phyloP scores from a whole-genome alignment of 768 basidiomycete genomes.

The Boletus rufocinnamomeus region DNA sequence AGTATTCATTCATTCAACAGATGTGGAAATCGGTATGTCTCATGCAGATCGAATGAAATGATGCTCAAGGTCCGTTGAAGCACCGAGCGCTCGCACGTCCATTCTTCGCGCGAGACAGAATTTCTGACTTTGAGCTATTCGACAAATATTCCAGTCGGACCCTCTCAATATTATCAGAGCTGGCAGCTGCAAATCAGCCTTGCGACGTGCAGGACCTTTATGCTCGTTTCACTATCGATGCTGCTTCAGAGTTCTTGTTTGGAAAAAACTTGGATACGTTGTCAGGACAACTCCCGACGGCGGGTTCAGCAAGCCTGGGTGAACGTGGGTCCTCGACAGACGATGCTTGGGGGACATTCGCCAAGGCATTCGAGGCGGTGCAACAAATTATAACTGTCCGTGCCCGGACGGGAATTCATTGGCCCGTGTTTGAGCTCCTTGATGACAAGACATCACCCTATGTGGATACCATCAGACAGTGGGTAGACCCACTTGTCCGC shows the following conservation, averaged over 20 bases:
- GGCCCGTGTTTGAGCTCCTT: constrained; percentile 46
- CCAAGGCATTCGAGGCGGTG: constrained; percentile 44
- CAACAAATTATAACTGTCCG: constrained; percentile 40
- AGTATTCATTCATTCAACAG: constrained; percentile 30
- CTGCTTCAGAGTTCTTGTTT: constrained; percentile 74
- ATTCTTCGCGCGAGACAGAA: constrained; percentile 73
- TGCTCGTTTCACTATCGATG: constrained; percentile 67
- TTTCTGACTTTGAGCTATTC: constrained; percentile 69
- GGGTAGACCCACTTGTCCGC: constrained; percentile 65
- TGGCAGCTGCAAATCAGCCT: constrained; percentile 41
- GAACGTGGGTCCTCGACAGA: constrained; percentile 62
- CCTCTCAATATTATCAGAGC: constrained; percentile 47
- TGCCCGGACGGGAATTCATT: constrained; percentile 39
- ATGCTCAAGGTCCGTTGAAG: constrained; percentile 36
- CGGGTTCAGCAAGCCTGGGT: constrained; percentile 47
- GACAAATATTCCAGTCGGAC: constrained; percentile 55
- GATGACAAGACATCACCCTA: constrained; percentile 41
- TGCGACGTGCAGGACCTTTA: constrained; percentile 71
- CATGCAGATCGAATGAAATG: not conserved
- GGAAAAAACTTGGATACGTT: constrained; percentile 65
- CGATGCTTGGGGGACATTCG: constrained; percentile 61
- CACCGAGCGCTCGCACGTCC: constrained; percentile 69
- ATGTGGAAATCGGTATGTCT: constrained; percentile 64
- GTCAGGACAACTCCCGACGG: constrained; percentile 51
- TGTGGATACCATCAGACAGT: constrained; percentile 36